Base-by-base conservation (phyloP, 768 basidiomycete genomes). In the Dentipellis fragilis region DNA sequence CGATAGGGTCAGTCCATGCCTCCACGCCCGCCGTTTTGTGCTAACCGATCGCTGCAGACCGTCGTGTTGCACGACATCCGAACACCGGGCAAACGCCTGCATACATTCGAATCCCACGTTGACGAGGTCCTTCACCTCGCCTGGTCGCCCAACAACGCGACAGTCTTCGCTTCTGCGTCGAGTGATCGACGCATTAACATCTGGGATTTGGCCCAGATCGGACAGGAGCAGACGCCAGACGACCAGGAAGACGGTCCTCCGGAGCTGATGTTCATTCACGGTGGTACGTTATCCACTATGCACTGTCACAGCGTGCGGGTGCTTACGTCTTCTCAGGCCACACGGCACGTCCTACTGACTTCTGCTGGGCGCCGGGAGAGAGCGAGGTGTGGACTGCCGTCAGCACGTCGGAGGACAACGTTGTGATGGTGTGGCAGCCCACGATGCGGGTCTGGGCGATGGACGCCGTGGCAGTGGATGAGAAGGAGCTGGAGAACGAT, bases 161-260 rank as follows among this genome's bases (percentile, higher is more conserved):
- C 90, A 9, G 80, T 98, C 51, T 98, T 99, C 60, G 95, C 95
- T 0, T 95, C 93, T 2, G 93, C 93, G 1, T 93, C 91, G 3
- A 87, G 91, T 58, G 96, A 99, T 67, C 80, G 96, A 45, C 78
- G 96, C 10, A 80, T 99, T 59, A 94, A 96, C 63, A 75, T 98
- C 49, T 99, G 96, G 96, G 94, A 99, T 72, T 69, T 97, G 56
- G 78, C 83, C 21, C 80, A 87, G 58, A 95, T 97, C 59, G 96
- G 96, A 0, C 80, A 87, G 40, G 96, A 99, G 68, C 96, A 99
- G 69, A 90, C 92, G 1, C 96, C 95, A 3, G 96, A 99, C 61
- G 96, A 99, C 66, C 89, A 93, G 57, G 96, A 99, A 68, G 96
- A 99, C 64, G 96, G 96, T 1, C 93, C 96, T 14, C 96, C 96